phyloP scores from a whole-genome alignment of 345 rosid species.

The Syzygium grande region DNA sequence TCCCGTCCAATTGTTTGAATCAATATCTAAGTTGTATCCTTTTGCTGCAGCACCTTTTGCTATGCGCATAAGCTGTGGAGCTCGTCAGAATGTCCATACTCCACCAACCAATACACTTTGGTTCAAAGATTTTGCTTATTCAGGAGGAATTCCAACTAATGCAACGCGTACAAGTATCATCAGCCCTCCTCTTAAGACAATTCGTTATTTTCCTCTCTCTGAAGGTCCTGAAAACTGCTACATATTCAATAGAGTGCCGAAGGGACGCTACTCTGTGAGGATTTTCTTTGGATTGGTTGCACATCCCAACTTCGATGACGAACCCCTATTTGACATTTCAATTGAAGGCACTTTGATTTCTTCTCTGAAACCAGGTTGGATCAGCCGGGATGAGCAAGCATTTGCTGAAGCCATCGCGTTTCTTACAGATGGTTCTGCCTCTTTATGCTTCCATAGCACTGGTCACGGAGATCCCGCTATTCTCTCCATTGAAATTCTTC shows the following conservation, averaged over 20 bases:
- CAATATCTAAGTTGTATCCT: background rate
- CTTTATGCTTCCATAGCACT: constrained; percentile 92
- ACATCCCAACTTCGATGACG: constrained; percentile 40
- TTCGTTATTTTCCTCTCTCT: constrained; percentile 86
- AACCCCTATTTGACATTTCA: constrained; percentile 87
- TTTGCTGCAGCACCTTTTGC: constrained; percentile 65
- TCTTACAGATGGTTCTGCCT: constrained; percentile 60
- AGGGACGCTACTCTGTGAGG: constrained; percentile 84
- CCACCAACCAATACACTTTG: constrained; percentile 77
- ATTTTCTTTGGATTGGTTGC: constrained; percentile 59
- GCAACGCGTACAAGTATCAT: constrained; percentile 46
- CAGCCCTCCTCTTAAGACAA: constrained; percentile 68
- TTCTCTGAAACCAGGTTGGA: constrained; percentile 89
- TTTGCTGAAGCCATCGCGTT: constrained; percentile 74
- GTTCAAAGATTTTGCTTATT: constrained; percentile 87
- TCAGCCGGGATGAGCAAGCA: constrained; percentile 55
- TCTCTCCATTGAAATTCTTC: constrained; percentile 80
- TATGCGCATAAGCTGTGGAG: constrained; percentile 91
- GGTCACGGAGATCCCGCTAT: constrained; percentile 98
- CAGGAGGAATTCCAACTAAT: constrained; percentile 81
- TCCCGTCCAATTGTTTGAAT: background rate
- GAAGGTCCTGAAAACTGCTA: constrained; percentile 93
- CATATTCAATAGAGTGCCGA: constrained; percentile 59
- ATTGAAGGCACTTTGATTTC: constrained; percentile 79
- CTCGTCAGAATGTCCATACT: constrained; percentile 48